These are phyloP conservation scores for Ogataea dorogensis DNA, from an alignment of 805 yeast genomes.

Conservation along the genomic window DNA sequence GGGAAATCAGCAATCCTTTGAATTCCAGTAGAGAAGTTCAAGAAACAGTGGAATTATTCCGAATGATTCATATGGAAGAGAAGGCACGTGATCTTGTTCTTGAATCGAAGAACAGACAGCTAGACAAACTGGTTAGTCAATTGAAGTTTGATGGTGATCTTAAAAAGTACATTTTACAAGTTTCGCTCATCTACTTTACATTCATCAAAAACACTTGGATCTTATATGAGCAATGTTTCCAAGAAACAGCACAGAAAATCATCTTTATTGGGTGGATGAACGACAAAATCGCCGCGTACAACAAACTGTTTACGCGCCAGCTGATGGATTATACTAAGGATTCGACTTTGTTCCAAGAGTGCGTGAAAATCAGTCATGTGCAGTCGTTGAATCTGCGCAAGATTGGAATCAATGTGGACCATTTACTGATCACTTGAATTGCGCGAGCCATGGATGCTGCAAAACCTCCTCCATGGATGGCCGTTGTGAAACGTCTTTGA, in stretches of 20 bases:
- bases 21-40: constrained; percentile 20
- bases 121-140: constrained; percentile 46
- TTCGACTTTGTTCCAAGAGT: constrained; percentile 51
- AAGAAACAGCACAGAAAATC: constrained; percentile 20
- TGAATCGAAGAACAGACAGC: constrained; percentile 44
- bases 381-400: constrained; percentile 63
- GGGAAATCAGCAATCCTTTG: constrained; percentile 24
- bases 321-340: constrained; percentile 58
- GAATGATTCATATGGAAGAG: constrained; percentile 41
- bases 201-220: constrained; percentile 55
- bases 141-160: constrained; percentile 57
- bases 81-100: constrained; percentile 51
- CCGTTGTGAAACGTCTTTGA: constrained; percentile 62
- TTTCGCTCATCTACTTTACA: constrained; percentile 62
- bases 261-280: constrained; percentile 74
- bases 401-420: constrained; percentile 74
- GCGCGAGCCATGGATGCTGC: constrained; percentile 65
- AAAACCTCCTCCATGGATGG: constrained; percentile 73
- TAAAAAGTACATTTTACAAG: constrained; percentile 53
- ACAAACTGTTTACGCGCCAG: constrained; percentile 61
- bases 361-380: constrained; percentile 51
- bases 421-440: constrained; percentile 40
- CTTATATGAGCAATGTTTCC: constrained; percentile 52
- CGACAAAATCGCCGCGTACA: constrained; percentile 59
- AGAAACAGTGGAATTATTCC: constrained; percentile 31